phyloP scores from a whole-genome alignment of 306 rosid species.

The Hippophae rhamnoides region DNA sequence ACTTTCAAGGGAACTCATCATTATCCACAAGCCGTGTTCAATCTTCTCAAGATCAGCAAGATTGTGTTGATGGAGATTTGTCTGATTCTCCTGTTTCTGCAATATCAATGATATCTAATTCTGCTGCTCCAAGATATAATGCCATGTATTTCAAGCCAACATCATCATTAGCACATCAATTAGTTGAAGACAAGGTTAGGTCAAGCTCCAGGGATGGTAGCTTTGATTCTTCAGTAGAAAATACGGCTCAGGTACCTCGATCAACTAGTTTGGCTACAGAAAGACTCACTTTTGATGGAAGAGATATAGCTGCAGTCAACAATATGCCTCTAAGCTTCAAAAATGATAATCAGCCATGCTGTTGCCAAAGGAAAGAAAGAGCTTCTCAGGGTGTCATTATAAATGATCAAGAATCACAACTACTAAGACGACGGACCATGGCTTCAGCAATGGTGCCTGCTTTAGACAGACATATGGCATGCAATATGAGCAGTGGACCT shows the following conservation, averaged over 20 bases:
- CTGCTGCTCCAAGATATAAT: constrained; percentile 24
- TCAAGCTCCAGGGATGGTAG: constrained; percentile 20
- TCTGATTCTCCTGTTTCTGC: constrained; percentile 52
- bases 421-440: constrained; percentile 22
- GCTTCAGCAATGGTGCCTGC: constrained; percentile 21
- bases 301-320: constrained; percentile 18
- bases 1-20: constrained; percentile 50
- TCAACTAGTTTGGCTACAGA: constrained; percentile 13
- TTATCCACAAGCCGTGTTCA: constrained; percentile 43
- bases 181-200: constrained; percentile 18
- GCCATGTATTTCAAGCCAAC: constrained; percentile 15
- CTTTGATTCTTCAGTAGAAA: constrained; percentile 25
- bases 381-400: constrained; percentile 23
- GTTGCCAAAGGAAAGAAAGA: constrained; percentile 49
- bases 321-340: constrained; percentile 22
- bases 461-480: constrained; percentile 23
- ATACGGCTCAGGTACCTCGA: constrained; percentile 15
- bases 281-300: constrained; percentile 18
- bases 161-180: constrained; percentile 22
- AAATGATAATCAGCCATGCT: constrained; percentile 34
- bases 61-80: constrained; percentile 39
- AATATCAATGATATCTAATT: constrained; percentile 37
- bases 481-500: constrained; percentile 18
- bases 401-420: constrained; percentile 33
- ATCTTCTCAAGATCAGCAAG: constrained; percentile 44